phyloP scores from a whole-genome alignment of 768 basidiomycete species.

The Cyathus striatus region DNA sequence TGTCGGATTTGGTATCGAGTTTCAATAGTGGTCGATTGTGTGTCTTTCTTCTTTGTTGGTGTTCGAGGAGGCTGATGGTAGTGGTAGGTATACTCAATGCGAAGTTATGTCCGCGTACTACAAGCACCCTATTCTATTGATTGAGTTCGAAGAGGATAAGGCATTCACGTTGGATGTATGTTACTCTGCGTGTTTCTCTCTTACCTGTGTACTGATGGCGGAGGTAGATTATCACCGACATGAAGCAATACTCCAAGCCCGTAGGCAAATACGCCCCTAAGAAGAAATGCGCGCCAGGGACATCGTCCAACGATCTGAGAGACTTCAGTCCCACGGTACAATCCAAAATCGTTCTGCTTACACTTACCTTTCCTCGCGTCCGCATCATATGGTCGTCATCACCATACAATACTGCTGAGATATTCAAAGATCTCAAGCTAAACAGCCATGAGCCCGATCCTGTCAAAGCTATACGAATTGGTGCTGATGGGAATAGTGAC shows the following conservation, averaged over 20 bases:
- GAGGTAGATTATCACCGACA: slow-evolving; percentile 61
- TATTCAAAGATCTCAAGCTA: slow-evolving; percentile 87
- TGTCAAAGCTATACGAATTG: slow-evolving; percentile 68
- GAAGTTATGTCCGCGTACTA: slow-evolving; percentile 96
- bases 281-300: slow-evolving; percentile 38
- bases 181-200: background rate
- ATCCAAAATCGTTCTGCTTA: slow-evolving; percentile 88
- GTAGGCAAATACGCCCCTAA: slow-evolving; percentile 51
- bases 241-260: slow-evolving; percentile 64
- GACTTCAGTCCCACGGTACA: slow-evolving; percentile 59
- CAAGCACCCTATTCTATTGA: slow-evolving; percentile 87
- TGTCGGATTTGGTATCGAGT: slow-evolving; percentile 88
- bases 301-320: slow-evolving; percentile 20
- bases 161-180: slow-evolving; percentile 84
- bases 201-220: background rate
- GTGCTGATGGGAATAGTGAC: slow-evolving; percentile 71
- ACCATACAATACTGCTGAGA: slow-evolving; percentile 85
- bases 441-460: slow-evolving; percentile 80
- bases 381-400: slow-evolving; percentile 98
- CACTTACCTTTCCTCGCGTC: slow-evolving; percentile 85
- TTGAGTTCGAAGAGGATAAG: slow-evolving; percentile 98
- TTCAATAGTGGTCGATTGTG: slow-evolving; percentile 93
- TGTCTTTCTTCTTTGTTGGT: slow-evolving; percentile 24
- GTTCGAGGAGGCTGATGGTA: background rate
- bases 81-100: slow-evolving; percentile 86